These are phyloP conservation scores for Dianthus caryophyllus DNA, from an alignment of 148 eudicot genomes.

Conservation along the genomic window DNA sequence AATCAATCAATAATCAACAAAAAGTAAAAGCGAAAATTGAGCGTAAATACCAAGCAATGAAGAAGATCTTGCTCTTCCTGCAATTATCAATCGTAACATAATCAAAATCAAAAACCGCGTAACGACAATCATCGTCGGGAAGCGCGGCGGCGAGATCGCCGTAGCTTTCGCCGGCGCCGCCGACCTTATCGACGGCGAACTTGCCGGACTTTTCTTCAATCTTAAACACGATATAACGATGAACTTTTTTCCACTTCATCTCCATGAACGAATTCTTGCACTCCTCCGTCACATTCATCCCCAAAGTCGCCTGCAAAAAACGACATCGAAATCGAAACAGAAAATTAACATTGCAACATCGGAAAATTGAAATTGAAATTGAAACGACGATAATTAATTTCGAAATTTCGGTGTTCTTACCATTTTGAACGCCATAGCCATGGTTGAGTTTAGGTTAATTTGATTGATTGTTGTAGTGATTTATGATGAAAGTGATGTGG, in stretches of 20 bases:
- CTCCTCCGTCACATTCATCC: slow-evolving; percentile 85
- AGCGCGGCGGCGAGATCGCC: slow-evolving; percentile 76
- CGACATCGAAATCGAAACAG: no score
- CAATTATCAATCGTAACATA: slow-evolving; percentile 86
- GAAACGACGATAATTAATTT: no score
- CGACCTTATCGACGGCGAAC: slow-evolving; percentile 82
- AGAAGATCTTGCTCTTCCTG: slow-evolving; percentile 97
- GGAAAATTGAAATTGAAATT: no score
- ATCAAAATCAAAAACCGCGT: slow-evolving; percentile 85
- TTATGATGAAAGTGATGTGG: slow-evolving; percentile 28
- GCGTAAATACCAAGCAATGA: slow-evolving; percentile 81
- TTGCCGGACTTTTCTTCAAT: slow-evolving; percentile 66
- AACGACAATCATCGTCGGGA: slow-evolving; percentile 84
- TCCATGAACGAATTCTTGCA: slow-evolving; percentile 96
- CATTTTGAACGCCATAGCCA: slow-evolving; percentile 99
- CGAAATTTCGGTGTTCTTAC: no score
- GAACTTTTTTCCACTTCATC: slow-evolving; percentile 96
- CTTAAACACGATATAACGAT: slow-evolving; percentile 85
- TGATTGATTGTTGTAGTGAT: not conserved
- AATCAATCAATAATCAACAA: not conserved
- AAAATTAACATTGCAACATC: no score
- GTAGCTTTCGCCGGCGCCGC: slow-evolving; percentile 63
- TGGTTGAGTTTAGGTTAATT: slow-evolving; percentile 21
- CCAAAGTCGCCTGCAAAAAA: slow-evolving; percentile 58
- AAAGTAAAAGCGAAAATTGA: not conserved